These are phyloP conservation scores for Chlorella sp. DNA, from an alignment of 139 green algal genomes.

Conservation along the genomic window DNA sequence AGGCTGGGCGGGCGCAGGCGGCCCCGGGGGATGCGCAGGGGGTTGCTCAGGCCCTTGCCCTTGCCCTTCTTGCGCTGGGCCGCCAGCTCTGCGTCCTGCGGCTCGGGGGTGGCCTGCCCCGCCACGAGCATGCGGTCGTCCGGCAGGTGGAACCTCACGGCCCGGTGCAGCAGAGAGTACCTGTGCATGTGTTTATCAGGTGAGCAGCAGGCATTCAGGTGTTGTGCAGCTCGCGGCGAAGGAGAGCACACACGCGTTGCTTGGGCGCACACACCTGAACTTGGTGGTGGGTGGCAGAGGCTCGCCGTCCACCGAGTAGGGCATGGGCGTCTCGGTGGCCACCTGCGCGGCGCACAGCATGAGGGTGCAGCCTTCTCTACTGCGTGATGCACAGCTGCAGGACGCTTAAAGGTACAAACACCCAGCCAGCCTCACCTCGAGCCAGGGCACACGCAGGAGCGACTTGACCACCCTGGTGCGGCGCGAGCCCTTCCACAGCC, in stretches of 20 bases:
- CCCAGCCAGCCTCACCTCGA: constrained; percentile 24
- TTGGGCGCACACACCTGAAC: too few species aligned
- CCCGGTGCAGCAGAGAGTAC: constrained; percentile 10
- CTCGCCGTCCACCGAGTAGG: constrained; percentile 8
- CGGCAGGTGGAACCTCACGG: constrained; percentile 3
- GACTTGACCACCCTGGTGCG: constrained; percentile 7
- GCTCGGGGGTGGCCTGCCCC: neutral
- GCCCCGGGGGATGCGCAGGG: neutral
- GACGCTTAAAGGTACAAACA: too few species aligned
- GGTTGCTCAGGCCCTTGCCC: neutral
- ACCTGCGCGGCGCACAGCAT: neutral
- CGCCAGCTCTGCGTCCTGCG: neutral
- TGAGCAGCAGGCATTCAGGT: too few species aligned
- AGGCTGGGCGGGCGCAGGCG: neutral
- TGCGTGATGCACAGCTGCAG: too few species aligned
- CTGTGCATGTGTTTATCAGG: neutral
- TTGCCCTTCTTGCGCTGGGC: neutral
- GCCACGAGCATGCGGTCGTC: constrained; percentile 12
- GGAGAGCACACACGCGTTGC: too few species aligned
- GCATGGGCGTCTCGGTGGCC: neutral
- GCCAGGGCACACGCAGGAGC: constrained; percentile 40
- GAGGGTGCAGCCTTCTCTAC: too few species aligned
- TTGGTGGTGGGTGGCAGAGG: neutral
- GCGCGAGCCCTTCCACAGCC: constrained; percentile 13
- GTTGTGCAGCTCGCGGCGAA: too few species aligned